Conservation (phyloP, 306 rosid species). For the Citrullus mucosospermus region DNA sequence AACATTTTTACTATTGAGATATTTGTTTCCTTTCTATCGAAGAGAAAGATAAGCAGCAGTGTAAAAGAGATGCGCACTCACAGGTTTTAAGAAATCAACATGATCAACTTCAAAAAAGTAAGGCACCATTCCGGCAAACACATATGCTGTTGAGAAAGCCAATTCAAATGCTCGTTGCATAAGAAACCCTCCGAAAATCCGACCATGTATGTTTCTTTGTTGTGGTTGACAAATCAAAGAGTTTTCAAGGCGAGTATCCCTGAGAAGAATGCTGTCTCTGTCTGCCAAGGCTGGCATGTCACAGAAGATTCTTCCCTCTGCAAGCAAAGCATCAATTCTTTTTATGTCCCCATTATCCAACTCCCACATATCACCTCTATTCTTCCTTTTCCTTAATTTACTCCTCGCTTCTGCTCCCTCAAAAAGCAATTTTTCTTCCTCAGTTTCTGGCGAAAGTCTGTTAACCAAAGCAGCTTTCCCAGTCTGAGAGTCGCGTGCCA, state of each 20-base stretch:
- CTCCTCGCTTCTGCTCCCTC: conserved; percentile 73
- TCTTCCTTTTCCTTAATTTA: conserved; percentile 50
- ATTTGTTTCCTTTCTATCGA: neutral
- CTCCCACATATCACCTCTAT: conserved; percentile 29
- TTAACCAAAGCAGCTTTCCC: conserved; percentile 89
- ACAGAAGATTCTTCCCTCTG: conserved; percentile 71
- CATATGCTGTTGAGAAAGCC: conserved; percentile 90
- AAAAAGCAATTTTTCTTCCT: conserved; percentile 44
- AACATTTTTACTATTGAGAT: neutral
- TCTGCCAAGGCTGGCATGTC: conserved; percentile 96
- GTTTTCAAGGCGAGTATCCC: conserved; percentile 69
- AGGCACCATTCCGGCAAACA: conserved; percentile 85
- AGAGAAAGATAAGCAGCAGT: neutral
- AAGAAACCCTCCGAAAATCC: conserved; percentile 91
- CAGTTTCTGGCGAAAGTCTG: conserved; percentile 64
- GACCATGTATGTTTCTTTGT: conserved; percentile 92
- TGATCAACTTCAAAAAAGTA: conserved; percentile 91
- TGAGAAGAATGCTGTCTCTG: conserved; percentile 80
- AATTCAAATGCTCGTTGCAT: conserved; percentile 93
- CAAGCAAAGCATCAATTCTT: conserved; percentile 35
- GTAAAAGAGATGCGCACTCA: conserved; percentile 23
- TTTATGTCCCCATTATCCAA: conserved; percentile 10
- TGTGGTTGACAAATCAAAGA: conserved; percentile 90
- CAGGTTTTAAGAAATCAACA: conserved; percentile 88
- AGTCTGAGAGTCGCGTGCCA: conserved; percentile 84